A percentile compares a stretch with the other conserved stretches of the same genome.
phyloP scores from a whole-genome alignment of 306 rosid genomes.

The Prunus salicina region DNA sequence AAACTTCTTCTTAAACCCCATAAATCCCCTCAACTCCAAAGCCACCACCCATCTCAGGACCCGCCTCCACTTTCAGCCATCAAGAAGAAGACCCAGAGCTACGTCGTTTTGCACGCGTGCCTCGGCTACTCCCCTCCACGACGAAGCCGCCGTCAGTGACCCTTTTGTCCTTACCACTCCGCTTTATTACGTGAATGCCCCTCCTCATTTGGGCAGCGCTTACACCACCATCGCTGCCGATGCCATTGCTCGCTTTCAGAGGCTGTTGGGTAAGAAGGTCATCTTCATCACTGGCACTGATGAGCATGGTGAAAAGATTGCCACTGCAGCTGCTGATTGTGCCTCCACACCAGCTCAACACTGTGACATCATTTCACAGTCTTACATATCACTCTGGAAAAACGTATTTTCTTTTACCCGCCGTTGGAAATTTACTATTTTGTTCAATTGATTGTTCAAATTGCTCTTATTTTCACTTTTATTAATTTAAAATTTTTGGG shows the following conservation, averaged over 20 bases:
- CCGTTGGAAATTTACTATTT: conserved; percentile 8
- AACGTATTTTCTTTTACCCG: conserved; percentile 42
- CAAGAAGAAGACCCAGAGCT: background rate
- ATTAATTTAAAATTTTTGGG: background rate
- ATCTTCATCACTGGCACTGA: conserved; percentile 89
- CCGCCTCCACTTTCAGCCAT: conserved; percentile 35
- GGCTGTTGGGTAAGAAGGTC: conserved; percentile 75
- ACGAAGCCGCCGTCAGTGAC: conserved; percentile 16
- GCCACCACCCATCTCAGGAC: conserved; percentile 31
- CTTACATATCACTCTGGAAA: conserved; percentile 75
- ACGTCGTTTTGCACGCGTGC: conserved; percentile 40
- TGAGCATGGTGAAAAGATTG: conserved; percentile 97
- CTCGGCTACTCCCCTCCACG: background rate
- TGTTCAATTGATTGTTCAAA: background rate
- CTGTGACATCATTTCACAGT: conserved; percentile 72
- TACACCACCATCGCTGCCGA: conserved; percentile 97
- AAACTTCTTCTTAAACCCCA: conserved; percentile 54
- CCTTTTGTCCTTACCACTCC: conserved; percentile 88
- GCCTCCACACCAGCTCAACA: conserved; percentile 75
- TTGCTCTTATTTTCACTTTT: background rate
- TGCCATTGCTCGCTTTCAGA: conserved; percentile 92
- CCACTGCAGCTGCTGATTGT: conserved; percentile 71
- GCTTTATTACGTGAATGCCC: conserved; percentile 94
- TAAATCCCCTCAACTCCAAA: conserved; percentile 40
- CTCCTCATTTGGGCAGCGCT: conserved; percentile 99